Evolutionary conservation across 73 alveolate genomes (phyloP).

Genomic region (Tetrahymena thermophila): DNA sequence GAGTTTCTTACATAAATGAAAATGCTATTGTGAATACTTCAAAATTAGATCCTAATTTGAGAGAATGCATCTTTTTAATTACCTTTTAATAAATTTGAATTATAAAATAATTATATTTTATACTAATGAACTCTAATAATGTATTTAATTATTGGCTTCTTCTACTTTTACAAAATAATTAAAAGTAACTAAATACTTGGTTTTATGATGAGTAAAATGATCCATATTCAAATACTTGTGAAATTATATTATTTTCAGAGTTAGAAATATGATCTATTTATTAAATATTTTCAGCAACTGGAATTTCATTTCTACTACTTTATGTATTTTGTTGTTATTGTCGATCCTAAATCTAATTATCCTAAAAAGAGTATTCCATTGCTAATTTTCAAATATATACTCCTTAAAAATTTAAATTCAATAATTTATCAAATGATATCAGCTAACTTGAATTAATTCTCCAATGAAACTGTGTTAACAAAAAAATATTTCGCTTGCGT

Average conservation of each 20-base stretch:
- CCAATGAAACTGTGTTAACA: background rate
- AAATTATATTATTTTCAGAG: background rate
- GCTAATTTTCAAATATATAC: no score
- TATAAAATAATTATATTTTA: background rate
- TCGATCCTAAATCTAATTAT: background rate
- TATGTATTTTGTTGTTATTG: background rate
- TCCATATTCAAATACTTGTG: background rate
- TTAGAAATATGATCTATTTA: background rate
- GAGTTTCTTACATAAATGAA: background rate
- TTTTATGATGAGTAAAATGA: background rate
- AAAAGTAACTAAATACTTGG: background rate
- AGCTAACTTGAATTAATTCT: no score
- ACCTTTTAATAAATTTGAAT: background rate
- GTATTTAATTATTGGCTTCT: background rate
- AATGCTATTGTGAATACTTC: background rate
- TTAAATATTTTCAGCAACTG: background rate
- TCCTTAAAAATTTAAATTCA: no score
- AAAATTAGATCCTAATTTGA: background rate
- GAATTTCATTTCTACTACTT: background rate
- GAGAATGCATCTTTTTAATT: background rate
- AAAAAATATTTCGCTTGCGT: background rate
- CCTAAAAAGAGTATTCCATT: background rate
- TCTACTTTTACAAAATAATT: background rate
- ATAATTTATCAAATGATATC: background rate
- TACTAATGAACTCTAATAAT: background rate